A percentile compares a stretch with the other conserved stretches of the same genome.
Conservation (phyloP, 2,329 filamentous ascomycete genomes). For the Cytospora paraplurivora region DNA sequence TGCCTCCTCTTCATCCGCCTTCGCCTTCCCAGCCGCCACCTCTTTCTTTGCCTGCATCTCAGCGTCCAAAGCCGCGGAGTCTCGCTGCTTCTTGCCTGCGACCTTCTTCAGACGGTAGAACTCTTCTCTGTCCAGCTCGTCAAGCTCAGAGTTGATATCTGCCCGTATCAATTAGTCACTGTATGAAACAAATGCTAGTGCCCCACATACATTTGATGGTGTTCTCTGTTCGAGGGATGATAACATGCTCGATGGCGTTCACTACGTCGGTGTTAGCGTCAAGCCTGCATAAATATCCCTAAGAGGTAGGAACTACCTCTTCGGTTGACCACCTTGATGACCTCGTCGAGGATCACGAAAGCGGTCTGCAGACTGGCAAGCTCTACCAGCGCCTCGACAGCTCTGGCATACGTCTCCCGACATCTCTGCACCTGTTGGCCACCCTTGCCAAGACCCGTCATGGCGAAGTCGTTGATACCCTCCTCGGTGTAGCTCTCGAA, state of each 20-base stretch:
- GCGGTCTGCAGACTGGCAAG: constrained; percentile 95
- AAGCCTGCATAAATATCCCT: neutral
- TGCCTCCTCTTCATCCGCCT: constrained; percentile 42
- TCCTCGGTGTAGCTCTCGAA: constrained; percentile 92
- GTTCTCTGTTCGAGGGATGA: constrained; percentile 96
- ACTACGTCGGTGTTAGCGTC: constrained; percentile 56
- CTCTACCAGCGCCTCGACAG: constrained; percentile 94
- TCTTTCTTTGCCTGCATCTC: constrained; percentile 75
- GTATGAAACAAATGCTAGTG: neutral
- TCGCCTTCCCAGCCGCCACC: constrained; percentile 44
- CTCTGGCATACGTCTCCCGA: constrained; percentile 91
- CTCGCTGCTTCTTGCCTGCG: constrained; percentile 79
- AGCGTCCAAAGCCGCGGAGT: constrained; percentile 70
- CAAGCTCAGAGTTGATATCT: constrained; percentile 97
- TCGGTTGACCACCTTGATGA: constrained; percentile 98
- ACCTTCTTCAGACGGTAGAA: constrained; percentile 98
- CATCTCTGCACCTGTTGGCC: constrained; percentile 96
- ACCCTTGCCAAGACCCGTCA: constrained; percentile 94
- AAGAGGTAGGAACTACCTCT: constrained; percentile 63
- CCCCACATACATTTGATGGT: constrained; percentile 85
- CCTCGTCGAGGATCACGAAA: constrained; percentile 96
- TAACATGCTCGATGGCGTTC: constrained; percentile 94
- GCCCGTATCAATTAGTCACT: constrained; percentile 16
- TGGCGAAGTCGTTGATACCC: constrained; percentile 90
- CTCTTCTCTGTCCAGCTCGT: constrained; percentile 96